Evolutionary conservation across 2,329 filamentous ascomycete species (phyloP), one percentile per base, ranked within the genome.

Genomic region (Fonsecaea monophora): DNA sequence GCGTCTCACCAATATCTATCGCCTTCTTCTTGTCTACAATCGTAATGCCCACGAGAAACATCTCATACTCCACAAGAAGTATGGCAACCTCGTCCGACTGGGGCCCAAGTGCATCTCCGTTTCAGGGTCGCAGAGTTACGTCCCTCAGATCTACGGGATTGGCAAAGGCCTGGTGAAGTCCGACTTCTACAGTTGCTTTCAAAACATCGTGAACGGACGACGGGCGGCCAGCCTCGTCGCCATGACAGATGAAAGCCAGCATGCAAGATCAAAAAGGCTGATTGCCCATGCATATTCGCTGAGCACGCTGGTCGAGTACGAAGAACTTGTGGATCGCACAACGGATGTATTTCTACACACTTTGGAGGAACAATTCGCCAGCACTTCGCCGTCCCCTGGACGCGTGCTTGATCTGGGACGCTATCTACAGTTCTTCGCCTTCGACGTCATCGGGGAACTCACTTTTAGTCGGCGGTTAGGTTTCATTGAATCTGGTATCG

Each of bases 211-310:
- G 15, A 76, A 75, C 15, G 75, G 75, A 1, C 72, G 69, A 21
- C 68, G 68, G 8, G 67, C 73, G 2, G 71, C 74, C 21, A 74
- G 71, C 53, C 73, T 81, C 8, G 81, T 82, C 67, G 78, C 75
- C 12, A 76, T 77, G 1, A 75, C 75, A 5, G 78, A 82, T 55
- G 80, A 82, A 60, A 71, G 63, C 0, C 77, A 77, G 30, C 82
- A 84, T 68, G 77, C 78, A 1, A 74, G 71, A 9, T 78, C 80
- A 6, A 81, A 79, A 55, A 75, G 78, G 13, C 73, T 77, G 0
- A 75, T 82, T 12, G 77, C 80, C 0, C 73, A 74, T 38, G 75
- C 77, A 0, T 83, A 83, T 67, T 77, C 78, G 1, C 75, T 83
- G 73, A 78, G 74, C 21, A 81, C 75, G 0, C 65, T 83, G 12